Evolutionary conservation across 441 rosid species (phyloP).

Genomic region (Adansonia rubrostipa): DNA sequence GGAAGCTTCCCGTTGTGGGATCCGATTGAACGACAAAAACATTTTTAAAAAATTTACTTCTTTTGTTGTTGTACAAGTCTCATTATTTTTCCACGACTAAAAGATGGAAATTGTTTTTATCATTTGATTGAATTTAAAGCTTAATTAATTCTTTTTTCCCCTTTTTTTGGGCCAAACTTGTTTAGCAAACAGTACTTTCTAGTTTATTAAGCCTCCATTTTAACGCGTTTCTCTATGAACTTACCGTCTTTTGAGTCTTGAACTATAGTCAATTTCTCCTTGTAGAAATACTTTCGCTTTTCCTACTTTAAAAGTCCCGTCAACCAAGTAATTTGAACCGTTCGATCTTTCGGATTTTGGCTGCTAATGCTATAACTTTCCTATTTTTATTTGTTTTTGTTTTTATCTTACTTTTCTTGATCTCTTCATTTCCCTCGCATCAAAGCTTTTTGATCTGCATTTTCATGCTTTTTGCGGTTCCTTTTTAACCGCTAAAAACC

Average conservation of each 20-base stretch:
- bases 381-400: neutral
- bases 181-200: neutral
- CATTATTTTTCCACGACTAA: neutral
- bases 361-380: neutral
- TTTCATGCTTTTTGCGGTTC: slow-evolving; percentile 13
- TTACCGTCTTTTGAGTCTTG: neutral
- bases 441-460: neutral
- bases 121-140: neutral
- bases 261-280: slow-evolving; percentile 8
- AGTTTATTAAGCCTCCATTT: neutral
- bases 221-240: neutral
- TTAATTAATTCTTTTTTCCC: neutral
- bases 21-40: neutral
- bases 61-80: neutral
- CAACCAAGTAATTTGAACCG: slow-evolving; percentile 10
- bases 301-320: neutral
- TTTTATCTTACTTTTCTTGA: neutral
- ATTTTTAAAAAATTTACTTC: neutral
- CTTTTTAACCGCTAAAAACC: slow-evolving; percentile 3
- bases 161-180: neutral
- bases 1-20: neutral
- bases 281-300: neutral
- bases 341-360: slow-evolving; percentile 1
- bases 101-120: neutral
- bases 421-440: neutral